Evolutionary conservation across 2,329 filamentous ascomycete genomes (phyloP), one percentile per base, ranked within the genome.

Genomic region (Colletotrichum horii): DNA sequence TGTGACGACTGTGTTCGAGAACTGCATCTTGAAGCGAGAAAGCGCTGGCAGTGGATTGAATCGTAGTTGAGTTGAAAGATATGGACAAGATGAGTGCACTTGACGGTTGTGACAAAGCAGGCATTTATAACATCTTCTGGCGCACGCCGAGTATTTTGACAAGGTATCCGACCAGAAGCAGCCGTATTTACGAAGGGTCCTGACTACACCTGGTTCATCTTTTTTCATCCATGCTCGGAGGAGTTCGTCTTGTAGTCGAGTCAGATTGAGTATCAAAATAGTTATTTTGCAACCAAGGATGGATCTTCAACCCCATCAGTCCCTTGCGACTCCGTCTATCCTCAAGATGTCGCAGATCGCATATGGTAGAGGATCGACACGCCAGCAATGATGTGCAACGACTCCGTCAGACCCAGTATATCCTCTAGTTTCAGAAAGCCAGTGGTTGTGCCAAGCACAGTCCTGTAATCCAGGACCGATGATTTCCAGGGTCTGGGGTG

Each of bases 71-170:
- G 22, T 28, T 28, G 55, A 24, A 58, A 24, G 16, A 16, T 1
- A 22, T 0, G 0, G 1, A 64, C 24, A 22, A 64, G 1, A 14
- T 64, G 60, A 22, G 22, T 64, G 30, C 16, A n/a, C 19, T 32
- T 24, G 0, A 11, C 0, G 14, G 8, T 6, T 1, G 28, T 34
- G 22, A 19, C 22, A 0, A 28, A 9, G 14, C 8, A 26, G 6
- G 14, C 32, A 12, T 19, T 26, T 36, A 32, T 26, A n/a, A 36
- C 7, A 24, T 19, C 28, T 26, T 64, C 55, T 58, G 55, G 22
- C 22, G 26, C 14, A 14, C 4, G 16, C 22, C 26, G 14, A 58
- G 55, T 15, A 58, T 24, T 58, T n/a, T 19, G 19, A n/a, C 9
- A n/a, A 1, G 0, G n/a, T 19, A n/a, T 48, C 19, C 38, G 38